Evolutionary conservation across 2,329 filamentous ascomycete species (phyloP).

Genomic region (Elsinoe australis): DNA sequence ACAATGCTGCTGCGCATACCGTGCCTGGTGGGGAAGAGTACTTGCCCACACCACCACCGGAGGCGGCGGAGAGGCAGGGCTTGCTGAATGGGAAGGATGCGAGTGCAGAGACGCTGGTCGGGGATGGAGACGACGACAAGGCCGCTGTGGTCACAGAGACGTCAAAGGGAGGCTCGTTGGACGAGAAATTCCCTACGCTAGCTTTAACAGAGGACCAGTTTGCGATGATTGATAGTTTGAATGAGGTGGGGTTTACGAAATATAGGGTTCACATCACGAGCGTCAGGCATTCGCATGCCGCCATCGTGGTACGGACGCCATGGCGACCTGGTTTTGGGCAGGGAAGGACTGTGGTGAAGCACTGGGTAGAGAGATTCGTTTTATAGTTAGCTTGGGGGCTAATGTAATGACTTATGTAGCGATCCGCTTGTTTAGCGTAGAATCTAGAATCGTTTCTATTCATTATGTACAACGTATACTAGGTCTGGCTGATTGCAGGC

Average conservation of each 20-base stretch:
- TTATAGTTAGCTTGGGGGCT: conserved; percentile 27
- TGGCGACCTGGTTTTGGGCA: conserved; percentile 63
- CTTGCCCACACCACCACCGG: conserved; percentile 44
- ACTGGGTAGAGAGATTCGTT: conserved; percentile 73
- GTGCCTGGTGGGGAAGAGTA: conserved; percentile 61
- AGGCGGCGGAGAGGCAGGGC: conserved; percentile 19
- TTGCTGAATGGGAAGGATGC: background rate
- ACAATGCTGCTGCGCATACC: conserved; percentile 60
- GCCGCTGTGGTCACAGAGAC: too few relatives aligned
- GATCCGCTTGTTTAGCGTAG: background rate
- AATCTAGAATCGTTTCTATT: background rate
- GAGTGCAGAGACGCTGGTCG: conserved; percentile 31
- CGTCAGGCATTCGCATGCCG: conserved; percentile 73
- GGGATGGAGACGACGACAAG: conserved; percentile 40
- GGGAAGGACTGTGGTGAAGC: conserved; percentile 66
- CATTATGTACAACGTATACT: too few relatives aligned
- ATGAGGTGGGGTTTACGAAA: conserved; percentile 54
- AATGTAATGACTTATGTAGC: background rate
- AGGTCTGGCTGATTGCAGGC: too few relatives aligned
- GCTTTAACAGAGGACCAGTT: conserved; percentile 76
- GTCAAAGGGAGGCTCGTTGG: too few relatives aligned
- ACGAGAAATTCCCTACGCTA: conserved; percentile 52
- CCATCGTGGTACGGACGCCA: conserved; percentile 69
- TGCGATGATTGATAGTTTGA: conserved; percentile 69
- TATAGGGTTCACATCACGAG: conserved; percentile 67